phyloP scores from a whole-genome alignment of 1,284 basidiomycete genomes.

The Ceratobasidium sp. region DNA sequence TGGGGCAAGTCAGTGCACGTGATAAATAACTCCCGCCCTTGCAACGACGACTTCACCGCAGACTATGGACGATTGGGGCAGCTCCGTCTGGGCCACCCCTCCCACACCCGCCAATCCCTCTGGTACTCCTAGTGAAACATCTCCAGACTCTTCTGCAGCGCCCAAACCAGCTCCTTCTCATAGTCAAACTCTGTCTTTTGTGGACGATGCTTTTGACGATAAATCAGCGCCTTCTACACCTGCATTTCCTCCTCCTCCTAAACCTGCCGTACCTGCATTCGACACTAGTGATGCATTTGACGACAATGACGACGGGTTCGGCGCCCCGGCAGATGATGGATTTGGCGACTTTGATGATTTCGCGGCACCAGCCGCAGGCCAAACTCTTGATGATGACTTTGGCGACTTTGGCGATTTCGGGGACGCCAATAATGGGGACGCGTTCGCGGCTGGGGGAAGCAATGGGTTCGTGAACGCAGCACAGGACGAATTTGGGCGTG shows the following conservation, averaged over 20 bases:
- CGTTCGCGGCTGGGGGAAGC: slow-evolving; percentile 52
- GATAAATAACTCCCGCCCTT: slow-evolving; percentile 27
- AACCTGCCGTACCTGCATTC: neutral
- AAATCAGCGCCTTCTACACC: slow-evolving; percentile 46
- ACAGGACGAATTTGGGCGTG: slow-evolving; percentile 56
- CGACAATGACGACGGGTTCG: slow-evolving; percentile 65
- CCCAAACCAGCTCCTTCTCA: slow-evolving; percentile 44
- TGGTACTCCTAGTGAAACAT: slow-evolving; percentile 48
- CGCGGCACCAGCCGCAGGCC: slow-evolving; percentile 45
- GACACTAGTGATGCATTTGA: slow-evolving; percentile 64
- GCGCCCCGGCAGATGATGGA: slow-evolving; percentile 67
- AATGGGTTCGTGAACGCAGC: slow-evolving; percentile 49
- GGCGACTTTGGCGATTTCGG: slow-evolving; percentile 85
- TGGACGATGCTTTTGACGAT: slow-evolving; percentile 44
- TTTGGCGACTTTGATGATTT: slow-evolving; percentile 69
- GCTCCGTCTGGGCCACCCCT: slow-evolving; percentile 73
- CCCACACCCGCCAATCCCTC: slow-evolving; percentile 55
- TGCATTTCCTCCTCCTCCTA: slow-evolving; percentile 47
- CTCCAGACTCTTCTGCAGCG: slow-evolving; percentile 43
- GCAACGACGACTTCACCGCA: slow-evolving; percentile 48
- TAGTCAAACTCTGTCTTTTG: slow-evolving; percentile 20
- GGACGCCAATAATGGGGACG: slow-evolving; percentile 63
- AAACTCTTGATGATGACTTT: slow-evolving; percentile 53
- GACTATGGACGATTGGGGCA: slow-evolving; percentile 72
- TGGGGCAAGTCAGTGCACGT: neutral